These are phyloP conservation scores for Gomphus bonarii DNA, from an alignment of 1,284 basidiomycete species.

Conservation along the genomic window DNA sequence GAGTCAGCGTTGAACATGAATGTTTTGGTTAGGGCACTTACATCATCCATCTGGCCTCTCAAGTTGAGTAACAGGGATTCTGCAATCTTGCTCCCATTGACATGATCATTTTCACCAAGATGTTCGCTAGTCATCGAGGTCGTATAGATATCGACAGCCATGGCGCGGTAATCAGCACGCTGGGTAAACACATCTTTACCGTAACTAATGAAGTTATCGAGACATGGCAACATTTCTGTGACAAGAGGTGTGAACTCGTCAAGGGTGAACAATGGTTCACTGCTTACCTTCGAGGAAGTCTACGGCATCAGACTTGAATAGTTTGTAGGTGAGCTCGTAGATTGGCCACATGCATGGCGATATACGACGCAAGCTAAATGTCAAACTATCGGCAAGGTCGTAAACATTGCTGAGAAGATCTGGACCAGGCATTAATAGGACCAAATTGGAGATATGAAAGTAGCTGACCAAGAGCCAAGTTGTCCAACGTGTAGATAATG, in stretches of 20 bases:
- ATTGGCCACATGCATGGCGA: slow-evolving; percentile 81
- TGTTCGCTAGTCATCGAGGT: slow-evolving; percentile 63
- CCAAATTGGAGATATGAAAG: neutral
- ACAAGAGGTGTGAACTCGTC: neutral
- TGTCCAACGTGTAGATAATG: slow-evolving; percentile 68
- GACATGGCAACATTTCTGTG: slow-evolving; percentile 80
- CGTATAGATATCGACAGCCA: slow-evolving; percentile 79
- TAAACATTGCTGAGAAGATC: slow-evolving; percentile 87
- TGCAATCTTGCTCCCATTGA: slow-evolving; percentile 79
- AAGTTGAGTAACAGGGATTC: slow-evolving; percentile 78
- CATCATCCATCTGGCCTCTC: slow-evolving; percentile 68
- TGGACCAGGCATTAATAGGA: slow-evolving; percentile 19
- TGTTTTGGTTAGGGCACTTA: slow-evolving; percentile 22
- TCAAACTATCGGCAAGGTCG: slow-evolving; percentile 77
- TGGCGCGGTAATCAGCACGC: slow-evolving; percentile 68
- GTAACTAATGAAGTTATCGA: slow-evolving; percentile 87
- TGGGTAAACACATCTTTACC: slow-evolving; percentile 69
- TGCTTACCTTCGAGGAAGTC: slow-evolving; percentile 74
- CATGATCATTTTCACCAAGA: slow-evolving; percentile 74
- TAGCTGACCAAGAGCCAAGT: slow-evolving; percentile 53
- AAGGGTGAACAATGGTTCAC: neutral
- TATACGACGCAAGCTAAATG: slow-evolving; percentile 73
- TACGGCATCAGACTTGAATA: slow-evolving; percentile 78
- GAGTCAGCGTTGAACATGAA: neutral
- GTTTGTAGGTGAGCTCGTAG: slow-evolving; percentile 72